Base-by-base conservation (phyloP, 257 asterid genomes). In the Penstemon eatonii region DNA sequence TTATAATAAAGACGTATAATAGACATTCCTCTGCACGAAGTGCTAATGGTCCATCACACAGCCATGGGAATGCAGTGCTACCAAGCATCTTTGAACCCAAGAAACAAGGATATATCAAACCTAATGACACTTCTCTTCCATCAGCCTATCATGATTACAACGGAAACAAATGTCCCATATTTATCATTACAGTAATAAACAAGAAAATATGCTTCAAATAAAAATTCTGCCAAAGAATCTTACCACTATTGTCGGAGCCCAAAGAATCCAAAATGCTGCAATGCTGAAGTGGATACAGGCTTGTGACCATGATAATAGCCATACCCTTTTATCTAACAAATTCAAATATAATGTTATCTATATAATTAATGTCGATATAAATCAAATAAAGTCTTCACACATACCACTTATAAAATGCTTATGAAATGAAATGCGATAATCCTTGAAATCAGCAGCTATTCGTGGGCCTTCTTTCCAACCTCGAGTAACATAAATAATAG, bases 1-100 rank as follows among this genome's bases (percentile, higher is more conserved):
- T 91, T 70, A 70, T 45, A 15, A 65, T 52, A 69, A 84, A 85
- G 44, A 74, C 78, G 65, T 82, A 91, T 2, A 75, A 53, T 62
- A 94, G 76, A 80, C 68, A 91, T 68, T 89, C 96, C 84, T 94
- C 97, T 10, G 81, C 77, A 43, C 95, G 85, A 60, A 94, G 66
- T 60, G 83, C 75, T 45, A 89, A 71, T 50, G 89, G 83, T 51
- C 85, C 95, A 43, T 79, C 84, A 67, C 76, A 78, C 19, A 89
- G 78, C 97, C 99, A 94, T 5, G 91, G 92, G 73, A 83, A 87
- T 64, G 73, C 85, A 56, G 95, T 85, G 85, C 96, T 87, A 66
- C 99, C 98, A 38, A 94, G 91, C 99, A 94, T 94, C 83, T 83
- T 94, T 4, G 95, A 86, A 54, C 96, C 96, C 83, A 91, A 76